A percentile compares a stretch with the other conserved stretches of the same genome.
Evolutionary conservation across 306 rosid genomes (phyloP).

Genomic region (Malus orientalis): DNA sequence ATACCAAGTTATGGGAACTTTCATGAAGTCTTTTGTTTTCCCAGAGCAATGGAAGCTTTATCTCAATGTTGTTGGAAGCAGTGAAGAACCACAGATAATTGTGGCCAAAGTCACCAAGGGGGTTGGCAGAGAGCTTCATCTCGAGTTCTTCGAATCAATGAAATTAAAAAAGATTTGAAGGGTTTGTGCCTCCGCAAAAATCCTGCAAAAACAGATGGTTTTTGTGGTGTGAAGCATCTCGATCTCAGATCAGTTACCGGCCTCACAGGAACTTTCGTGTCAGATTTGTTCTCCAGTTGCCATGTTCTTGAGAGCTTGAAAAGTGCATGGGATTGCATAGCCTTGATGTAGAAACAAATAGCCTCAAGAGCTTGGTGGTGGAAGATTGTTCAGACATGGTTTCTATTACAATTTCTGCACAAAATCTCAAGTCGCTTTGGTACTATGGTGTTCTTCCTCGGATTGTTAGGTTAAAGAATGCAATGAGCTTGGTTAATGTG

Average conservation of each 20-base stretch:
- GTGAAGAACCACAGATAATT: neutral
- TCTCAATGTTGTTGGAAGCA: neutral
- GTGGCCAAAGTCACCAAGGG: conserved; percentile 15
- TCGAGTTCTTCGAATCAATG: neutral
- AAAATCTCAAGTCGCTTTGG: conserved; percentile 3
- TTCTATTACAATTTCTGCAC: neutral
- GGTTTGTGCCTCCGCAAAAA: neutral
- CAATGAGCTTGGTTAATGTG: conserved; percentile 7
- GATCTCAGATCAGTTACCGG: conserved; percentile 7
- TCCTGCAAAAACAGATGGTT: neutral
- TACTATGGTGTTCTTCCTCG: conserved; percentile 8
- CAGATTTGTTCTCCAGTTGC: conserved; percentile 3
- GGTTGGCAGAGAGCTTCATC: conserved; percentile 7
- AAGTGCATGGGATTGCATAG: conserved; percentile 9
- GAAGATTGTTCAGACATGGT: conserved; percentile 10
- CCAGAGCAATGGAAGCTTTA: conserved; percentile 7
- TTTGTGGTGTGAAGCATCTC: conserved; percentile 9
- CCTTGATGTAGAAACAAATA: neutral
- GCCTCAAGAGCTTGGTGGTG: conserved; percentile 11
- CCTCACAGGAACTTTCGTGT: neutral
- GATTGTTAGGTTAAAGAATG: neutral
- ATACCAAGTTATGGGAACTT: neutral
- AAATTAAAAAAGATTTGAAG: neutral
- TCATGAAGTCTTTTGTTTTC: conserved; percentile 6
- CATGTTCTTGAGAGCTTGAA: conserved; percentile 8